These are phyloP conservation scores for Quercus suber DNA, from an alignment of 306 rosid species.

Conservation along the genomic window DNA sequence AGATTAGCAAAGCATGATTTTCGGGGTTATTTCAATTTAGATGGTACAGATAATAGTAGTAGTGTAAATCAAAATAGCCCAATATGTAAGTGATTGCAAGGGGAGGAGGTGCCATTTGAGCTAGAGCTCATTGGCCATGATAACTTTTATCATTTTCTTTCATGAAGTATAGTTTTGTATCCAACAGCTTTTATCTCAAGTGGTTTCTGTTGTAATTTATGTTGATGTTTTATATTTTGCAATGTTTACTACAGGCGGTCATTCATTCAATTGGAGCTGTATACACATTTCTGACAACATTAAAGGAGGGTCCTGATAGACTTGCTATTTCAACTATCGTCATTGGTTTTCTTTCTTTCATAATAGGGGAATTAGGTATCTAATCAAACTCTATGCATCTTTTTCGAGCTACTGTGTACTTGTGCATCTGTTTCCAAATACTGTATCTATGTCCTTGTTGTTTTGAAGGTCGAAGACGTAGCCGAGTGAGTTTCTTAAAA, in stretches of 20 bases:
- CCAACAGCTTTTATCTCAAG: neutral
- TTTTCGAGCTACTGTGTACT: neutral
- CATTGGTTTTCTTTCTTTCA: conserved; percentile 42
- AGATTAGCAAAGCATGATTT: neutral
- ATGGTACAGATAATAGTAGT: neutral
- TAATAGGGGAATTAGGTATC: conserved; percentile 64
- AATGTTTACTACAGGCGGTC: conserved; percentile 50
- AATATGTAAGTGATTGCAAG: neutral
- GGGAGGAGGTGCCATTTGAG: no score
- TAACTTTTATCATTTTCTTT: neutral
- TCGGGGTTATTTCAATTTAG: neutral
- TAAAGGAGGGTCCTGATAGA: conserved; percentile 33
- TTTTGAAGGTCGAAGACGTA: conserved; percentile 67
- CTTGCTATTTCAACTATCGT: conserved; percentile 45
- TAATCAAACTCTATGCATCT: neutral
- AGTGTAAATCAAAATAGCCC: neutral
- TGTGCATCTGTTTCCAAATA: neutral
- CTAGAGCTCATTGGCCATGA: neutral
- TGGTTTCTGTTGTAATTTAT: neutral
- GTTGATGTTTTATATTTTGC: neutral
- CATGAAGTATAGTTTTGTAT: neutral
- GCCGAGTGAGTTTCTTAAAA: conserved; percentile 51
- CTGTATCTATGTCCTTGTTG: conserved; percentile 14
- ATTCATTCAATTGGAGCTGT: conserved; percentile 45
- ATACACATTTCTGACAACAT: conserved; percentile 36